These are phyloP conservation scores for Arthrobotrys megalospora DNA, from an alignment of 2,329 filamentous ascomycete genomes.

Conservation along the genomic window DNA sequence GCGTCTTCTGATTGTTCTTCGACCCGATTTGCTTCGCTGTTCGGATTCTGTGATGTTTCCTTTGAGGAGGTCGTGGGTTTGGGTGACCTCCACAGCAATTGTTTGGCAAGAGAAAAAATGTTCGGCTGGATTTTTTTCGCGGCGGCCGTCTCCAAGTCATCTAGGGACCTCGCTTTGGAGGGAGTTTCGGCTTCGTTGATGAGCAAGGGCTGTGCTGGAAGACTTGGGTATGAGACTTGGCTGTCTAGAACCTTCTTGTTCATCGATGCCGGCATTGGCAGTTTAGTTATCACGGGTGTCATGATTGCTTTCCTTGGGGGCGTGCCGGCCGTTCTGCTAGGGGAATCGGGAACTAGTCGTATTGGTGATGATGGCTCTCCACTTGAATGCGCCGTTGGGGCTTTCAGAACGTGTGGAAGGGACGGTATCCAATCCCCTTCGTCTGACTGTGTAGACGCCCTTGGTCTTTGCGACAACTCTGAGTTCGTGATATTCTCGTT, in stretches of 20 bases:
- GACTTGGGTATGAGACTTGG: constrained; percentile 24
- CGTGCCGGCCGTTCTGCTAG: background rate
- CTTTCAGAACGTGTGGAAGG: constrained; percentile 10
- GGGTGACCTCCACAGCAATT: constrained; percentile 50
- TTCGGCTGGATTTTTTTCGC: constrained; percentile 51
- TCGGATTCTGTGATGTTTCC: background rate
- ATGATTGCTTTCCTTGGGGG: constrained; percentile 12
- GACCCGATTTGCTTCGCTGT: background rate
- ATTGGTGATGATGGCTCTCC: background rate
- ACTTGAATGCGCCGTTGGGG: background rate
- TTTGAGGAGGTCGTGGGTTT: background rate
- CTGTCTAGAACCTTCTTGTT: constrained; percentile 5
- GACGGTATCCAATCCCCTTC: constrained; percentile 59
- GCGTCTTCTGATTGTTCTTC: background rate
- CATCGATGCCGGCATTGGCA: constrained; percentile 20
- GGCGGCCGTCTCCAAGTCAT: constrained; percentile 19
- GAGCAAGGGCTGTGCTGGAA: background rate
- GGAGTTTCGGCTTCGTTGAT: constrained; percentile 1
- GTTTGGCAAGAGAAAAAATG: constrained; percentile 53
- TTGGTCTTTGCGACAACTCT: background rate
- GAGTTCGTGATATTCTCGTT: background rate
- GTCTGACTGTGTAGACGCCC: constrained; percentile 47
- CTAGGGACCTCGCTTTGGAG: background rate
- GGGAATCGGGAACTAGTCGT: background rate
- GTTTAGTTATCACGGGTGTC: constrained; percentile 32